A percentile compares a stretch with the other conserved stretches of the same genome.
phyloP scores from a whole-genome alignment of 2,329 filamentous ascomycete genomes.

The Paecilomyces dactylethromorphus region DNA sequence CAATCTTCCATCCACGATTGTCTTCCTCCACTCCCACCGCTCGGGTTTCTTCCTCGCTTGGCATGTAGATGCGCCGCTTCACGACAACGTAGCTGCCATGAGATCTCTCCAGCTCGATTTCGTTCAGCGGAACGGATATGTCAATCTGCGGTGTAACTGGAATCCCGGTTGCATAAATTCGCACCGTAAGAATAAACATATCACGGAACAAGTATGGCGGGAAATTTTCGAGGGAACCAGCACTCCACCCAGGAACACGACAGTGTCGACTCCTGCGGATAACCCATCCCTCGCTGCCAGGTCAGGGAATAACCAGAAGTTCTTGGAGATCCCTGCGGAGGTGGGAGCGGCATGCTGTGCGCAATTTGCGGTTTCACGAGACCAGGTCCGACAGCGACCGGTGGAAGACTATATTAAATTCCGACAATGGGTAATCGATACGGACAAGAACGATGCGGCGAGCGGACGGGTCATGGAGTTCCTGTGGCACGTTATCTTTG shows the following conservation, averaged over 20 bases:
- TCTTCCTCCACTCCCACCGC: constrained; percentile 54
- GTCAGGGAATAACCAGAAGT: constrained; percentile 24
- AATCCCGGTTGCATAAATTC: constrained; percentile 45
- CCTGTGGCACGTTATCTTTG: constrained; percentile 56
- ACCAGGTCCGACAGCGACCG: constrained; percentile 45
- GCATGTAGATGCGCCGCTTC: constrained; percentile 53
- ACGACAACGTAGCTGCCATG: constrained; percentile 49
- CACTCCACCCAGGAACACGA: constrained; percentile 24
- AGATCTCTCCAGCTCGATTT: constrained; percentile 44
- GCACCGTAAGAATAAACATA: constrained; percentile 28
- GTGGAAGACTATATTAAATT: constrained; percentile 50
- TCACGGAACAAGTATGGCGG: constrained; percentile 29
- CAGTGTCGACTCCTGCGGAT: constrained; percentile 5
- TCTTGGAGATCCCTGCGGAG: constrained; percentile 39
- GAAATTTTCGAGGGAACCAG: constrained; percentile 35
- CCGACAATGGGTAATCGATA: constrained; percentile 55
- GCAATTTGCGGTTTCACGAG: constrained; percentile 56
- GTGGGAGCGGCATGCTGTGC: constrained; percentile 58
- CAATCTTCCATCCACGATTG: constrained; percentile 44
- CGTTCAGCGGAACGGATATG: constrained; percentile 51
- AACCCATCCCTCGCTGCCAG: not conserved
- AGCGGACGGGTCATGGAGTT: constrained; percentile 60
- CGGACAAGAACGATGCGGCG: constrained; percentile 47
- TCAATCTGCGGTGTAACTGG: constrained; percentile 56
- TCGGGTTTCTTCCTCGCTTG: constrained; percentile 40